Percentiles rank a stretch among this genome's conserved stretches.
Evolutionary conservation across 73 alveolate genomes (phyloP).

Genomic region (Tetrahymena thermophila): DNA sequence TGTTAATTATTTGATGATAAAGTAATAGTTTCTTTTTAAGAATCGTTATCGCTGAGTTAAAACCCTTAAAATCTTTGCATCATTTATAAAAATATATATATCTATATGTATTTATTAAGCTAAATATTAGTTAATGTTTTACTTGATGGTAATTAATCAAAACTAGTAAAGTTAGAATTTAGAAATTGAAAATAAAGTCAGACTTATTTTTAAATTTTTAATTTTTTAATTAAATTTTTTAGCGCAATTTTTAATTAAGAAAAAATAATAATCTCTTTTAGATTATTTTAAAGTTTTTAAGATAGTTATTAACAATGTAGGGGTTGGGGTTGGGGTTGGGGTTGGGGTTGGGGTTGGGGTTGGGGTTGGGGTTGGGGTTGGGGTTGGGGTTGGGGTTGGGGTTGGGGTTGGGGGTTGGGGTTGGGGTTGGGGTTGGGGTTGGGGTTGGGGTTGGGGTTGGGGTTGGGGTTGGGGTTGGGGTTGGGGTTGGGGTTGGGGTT

Average conservation of each 20-base stretch:
- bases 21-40: background rate
- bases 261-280: background rate
- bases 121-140: background rate
- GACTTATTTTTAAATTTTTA: no score
- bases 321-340: conserved; percentile 1
- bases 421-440: no score
- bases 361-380: background rate
- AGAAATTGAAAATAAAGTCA: no score
- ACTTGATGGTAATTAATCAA: background rate
- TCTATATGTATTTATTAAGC: background rate
- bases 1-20: background rate
- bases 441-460: no score
- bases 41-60: background rate
- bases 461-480: no score
- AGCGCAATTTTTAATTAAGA: background rate
- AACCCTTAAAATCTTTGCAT: background rate
- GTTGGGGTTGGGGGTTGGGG: no score
- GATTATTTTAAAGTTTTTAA: background rate
- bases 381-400: no score
- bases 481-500: no score
- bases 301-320: background rate
- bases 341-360: background rate
- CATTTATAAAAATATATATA: background rate
- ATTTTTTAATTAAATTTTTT: background rate
- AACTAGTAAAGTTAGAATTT: no score